phyloP scores from a whole-genome alignment of 352 stramenopile genomes.

The Phytophthora nicotianae region DNA sequence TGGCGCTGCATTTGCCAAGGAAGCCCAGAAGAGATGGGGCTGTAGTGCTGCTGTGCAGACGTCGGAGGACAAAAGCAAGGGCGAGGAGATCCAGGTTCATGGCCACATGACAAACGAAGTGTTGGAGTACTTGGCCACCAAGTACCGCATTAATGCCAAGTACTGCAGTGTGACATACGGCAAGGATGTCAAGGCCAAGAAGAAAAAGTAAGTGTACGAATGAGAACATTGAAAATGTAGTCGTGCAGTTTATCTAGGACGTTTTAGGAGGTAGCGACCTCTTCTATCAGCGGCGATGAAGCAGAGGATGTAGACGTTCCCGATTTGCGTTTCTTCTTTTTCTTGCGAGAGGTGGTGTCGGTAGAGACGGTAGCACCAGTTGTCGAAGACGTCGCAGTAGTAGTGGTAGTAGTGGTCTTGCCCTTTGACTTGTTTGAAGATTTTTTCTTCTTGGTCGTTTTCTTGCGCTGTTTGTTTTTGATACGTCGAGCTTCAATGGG shows the following conservation, averaged over 20 bases:
- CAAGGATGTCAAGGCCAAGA: constrained; percentile 84
- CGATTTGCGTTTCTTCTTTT: constrained; percentile 45
- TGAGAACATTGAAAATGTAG: constrained; percentile 23
- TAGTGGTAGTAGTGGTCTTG: constrained; percentile 29
- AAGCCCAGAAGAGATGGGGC: constrained; percentile 85
- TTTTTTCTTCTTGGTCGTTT: constrained; percentile 65
- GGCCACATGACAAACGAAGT: constrained; percentile 85
- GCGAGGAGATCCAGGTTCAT: constrained; percentile 80
- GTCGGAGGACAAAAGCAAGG: constrained; percentile 65
- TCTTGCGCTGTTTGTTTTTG: constrained; percentile 62
- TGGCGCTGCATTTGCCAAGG: constrained; percentile 67
- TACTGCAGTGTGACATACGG: constrained; percentile 73
- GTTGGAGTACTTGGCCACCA: constrained; percentile 60
- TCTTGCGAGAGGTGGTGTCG: constrained; percentile 31
- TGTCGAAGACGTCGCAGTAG: constrained; percentile 6
- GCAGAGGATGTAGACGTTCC: constrained; percentile 28
- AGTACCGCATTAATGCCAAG: constrained; percentile 77
- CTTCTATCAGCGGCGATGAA: constrained; percentile 36
- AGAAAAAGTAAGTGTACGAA: constrained; percentile 53
- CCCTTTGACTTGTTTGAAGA: constrained; percentile 40
- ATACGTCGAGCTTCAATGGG: constrained; percentile 57
- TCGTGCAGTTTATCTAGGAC: constrained; percentile 28
- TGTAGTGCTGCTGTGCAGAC: constrained; percentile 63
- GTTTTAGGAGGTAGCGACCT: constrained; percentile 34
- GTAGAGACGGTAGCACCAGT: constrained; percentile 5